A percentile compares a stretch with the other conserved stretches of the same genome.
phyloP scores from a whole-genome alignment of 225 moss, liverwort and hornwort genomes.

The Pseudisothecium myosuroides region DNA sequence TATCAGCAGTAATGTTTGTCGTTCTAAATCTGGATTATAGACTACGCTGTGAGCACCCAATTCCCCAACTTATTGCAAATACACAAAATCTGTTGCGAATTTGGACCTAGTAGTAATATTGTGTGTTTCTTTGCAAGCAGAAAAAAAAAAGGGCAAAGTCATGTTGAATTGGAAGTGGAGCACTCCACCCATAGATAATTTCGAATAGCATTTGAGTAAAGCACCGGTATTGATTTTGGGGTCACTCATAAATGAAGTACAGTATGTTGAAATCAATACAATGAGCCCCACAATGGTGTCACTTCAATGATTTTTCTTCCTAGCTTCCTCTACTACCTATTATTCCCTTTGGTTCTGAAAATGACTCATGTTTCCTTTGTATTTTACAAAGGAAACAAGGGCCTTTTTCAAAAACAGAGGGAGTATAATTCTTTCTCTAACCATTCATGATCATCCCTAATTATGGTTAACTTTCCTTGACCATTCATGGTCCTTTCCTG shows the following conservation, averaged over 20 bases:
- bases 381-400: no score
- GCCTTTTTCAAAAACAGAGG: no score
- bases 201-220: background rate
- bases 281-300: no score
- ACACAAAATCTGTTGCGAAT: background rate
- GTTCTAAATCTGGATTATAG: no score
- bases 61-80: background rate
- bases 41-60: background rate
- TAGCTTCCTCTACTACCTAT: background rate
- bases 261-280: background rate
- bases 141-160: background rate
- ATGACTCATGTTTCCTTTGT: no score
- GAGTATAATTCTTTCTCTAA: background rate
- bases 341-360: background rate
- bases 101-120: background rate
- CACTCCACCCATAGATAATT: background rate
- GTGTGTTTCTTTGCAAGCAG: background rate
- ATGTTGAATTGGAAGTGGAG: background rate
- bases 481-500: background rate
- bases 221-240: background rate
- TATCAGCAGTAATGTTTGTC: no score
- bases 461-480: background rate
- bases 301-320: background rate
- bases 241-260: background rate
- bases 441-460: background rate